Conservation (phyloP, 1,284 basidiomycete species). For the Irpex sp. region DNA sequence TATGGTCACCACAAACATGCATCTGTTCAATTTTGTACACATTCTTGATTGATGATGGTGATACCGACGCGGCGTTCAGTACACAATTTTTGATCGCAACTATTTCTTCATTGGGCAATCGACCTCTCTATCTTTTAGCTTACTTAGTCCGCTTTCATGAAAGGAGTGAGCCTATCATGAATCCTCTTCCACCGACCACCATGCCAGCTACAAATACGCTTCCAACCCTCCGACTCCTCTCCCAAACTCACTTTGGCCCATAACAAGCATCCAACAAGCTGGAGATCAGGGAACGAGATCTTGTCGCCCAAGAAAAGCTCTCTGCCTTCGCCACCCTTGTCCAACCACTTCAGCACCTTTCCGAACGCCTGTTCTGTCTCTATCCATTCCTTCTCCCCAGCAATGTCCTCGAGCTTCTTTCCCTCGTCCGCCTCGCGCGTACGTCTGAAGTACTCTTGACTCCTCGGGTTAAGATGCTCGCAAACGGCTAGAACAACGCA, state of each 20-base stretch:
- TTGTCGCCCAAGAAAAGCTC: conserved; percentile 11
- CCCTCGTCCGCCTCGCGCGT: conserved; percentile 11
- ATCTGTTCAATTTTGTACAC: too few relatives aligned
- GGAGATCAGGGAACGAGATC: conserved; percentile 14
- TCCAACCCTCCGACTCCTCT: conserved; percentile 16
- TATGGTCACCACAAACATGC: too few relatives aligned
- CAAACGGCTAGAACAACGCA: conserved; percentile 1
- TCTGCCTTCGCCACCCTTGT: conserved; percentile 2
- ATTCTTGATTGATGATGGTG: not conserved
- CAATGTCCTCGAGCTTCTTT: conserved; percentile 15
- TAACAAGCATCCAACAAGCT: conserved; percentile 9
- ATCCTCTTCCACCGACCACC: conserved; percentile 9
- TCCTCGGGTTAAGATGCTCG: conserved; percentile 8
- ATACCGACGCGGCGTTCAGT: not conserved
- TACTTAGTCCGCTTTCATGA: not conserved
- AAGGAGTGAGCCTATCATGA: conserved; percentile 2
- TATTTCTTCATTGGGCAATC: not conserved
- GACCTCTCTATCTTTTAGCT: not conserved
- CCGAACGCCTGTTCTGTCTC: conserved; percentile 7
- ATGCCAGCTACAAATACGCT: conserved; percentile 11
- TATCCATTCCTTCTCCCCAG: conserved; percentile 8
- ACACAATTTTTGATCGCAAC: not conserved
- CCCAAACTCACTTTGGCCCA: conserved; percentile 10
- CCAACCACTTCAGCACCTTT: conserved; percentile 2
- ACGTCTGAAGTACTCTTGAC: conserved; percentile 12